phyloP scores from a whole-genome alignment of 768 basidiomycete species.

The Termitomyces titanicus region DNA sequence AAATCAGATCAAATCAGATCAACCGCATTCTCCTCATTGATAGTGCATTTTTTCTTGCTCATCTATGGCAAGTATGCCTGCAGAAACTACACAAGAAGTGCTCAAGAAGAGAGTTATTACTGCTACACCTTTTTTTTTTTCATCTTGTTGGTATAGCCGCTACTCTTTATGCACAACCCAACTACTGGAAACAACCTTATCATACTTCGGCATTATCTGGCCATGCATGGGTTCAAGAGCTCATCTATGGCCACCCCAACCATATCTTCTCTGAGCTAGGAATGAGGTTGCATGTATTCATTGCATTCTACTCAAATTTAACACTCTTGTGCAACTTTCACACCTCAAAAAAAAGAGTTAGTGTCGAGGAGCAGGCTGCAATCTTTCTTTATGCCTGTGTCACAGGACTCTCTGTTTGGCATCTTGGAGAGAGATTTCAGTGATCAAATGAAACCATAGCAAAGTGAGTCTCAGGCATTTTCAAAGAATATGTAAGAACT shows the following conservation, averaged over 20 bases:
- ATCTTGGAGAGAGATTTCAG: too few relatives aligned
- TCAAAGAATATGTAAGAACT: too few relatives aligned
- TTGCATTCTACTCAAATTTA: background rate
- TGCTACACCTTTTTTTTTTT: background rate
- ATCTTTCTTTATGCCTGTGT: too few relatives aligned
- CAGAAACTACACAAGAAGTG: too few relatives aligned
- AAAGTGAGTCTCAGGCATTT: too few relatives aligned
- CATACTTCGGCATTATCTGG: slow-evolving; percentile 5
- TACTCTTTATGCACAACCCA: background rate
- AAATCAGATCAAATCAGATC: too few relatives aligned
- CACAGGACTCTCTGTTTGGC: too few relatives aligned
- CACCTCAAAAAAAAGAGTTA: background rate
- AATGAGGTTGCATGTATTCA: slow-evolving; percentile 1
- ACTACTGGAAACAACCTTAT: slow-evolving; percentile 1
- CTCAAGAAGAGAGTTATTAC: background rate
- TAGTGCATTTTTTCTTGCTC: too few relatives aligned
- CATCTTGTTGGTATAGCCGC: background rate
- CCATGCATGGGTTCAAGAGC: background rate
- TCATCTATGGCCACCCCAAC: too few relatives aligned
- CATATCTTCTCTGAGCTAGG: background rate
- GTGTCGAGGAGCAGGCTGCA: background rate
- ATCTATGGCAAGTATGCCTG: too few relatives aligned
- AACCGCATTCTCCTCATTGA: too few relatives aligned
- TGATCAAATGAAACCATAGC: too few relatives aligned
- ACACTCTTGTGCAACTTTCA: background rate